A percentile compares a stretch with the other conserved stretches of the same genome.
Evolutionary conservation across 768 basidiomycete genomes (phyloP).

Genomic region (Lactifluus hygrophoroides): DNA sequence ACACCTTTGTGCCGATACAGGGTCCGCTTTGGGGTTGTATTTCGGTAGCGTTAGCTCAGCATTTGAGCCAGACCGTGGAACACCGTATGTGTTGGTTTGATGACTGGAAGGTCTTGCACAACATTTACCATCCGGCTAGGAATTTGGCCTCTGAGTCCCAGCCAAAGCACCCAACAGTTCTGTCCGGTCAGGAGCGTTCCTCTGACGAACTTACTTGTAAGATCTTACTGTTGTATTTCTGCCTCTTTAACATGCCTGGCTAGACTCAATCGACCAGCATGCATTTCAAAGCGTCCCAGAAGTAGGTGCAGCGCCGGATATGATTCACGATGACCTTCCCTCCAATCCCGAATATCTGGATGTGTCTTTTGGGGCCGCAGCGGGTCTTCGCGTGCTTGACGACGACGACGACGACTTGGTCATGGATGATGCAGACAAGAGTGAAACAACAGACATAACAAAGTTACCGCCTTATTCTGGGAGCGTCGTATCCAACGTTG

Average conservation of each 20-base stretch:
- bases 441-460: background rate
- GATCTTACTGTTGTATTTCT: background rate
- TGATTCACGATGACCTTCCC: slow-evolving; percentile 88
- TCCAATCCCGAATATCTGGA: slow-evolving; percentile 85
- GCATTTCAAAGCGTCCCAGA: slow-evolving; percentile 73
- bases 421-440: slow-evolving; percentile 41
- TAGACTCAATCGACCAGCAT: slow-evolving; percentile 73
- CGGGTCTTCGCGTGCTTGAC: slow-evolving; percentile 60
- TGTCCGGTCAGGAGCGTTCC: slow-evolving; percentile 5
- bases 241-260: background rate
- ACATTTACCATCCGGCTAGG: background rate
- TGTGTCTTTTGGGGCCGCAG: slow-evolving; percentile 68
- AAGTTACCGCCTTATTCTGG: background rate
- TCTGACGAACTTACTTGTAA: slow-evolving; percentile 25
- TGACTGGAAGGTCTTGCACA: background rate
- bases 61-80: slow-evolving; percentile 30
- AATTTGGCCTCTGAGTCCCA: background rate
- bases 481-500: slow-evolving; percentile 48
- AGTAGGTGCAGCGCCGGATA: slow-evolving; percentile 71
- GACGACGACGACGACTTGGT: slow-evolving; percentile 75
- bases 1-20: slow-evolving; percentile 74
- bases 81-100: slow-evolving; percentile 18
- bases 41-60: slow-evolving; percentile 41
- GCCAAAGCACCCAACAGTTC: slow-evolving; percentile 7
- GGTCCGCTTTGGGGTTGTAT: slow-evolving; percentile 49